Evolutionary conservation across 805 yeast species (phyloP).

Genomic region (Wickerhamiella lipophila): DNA sequence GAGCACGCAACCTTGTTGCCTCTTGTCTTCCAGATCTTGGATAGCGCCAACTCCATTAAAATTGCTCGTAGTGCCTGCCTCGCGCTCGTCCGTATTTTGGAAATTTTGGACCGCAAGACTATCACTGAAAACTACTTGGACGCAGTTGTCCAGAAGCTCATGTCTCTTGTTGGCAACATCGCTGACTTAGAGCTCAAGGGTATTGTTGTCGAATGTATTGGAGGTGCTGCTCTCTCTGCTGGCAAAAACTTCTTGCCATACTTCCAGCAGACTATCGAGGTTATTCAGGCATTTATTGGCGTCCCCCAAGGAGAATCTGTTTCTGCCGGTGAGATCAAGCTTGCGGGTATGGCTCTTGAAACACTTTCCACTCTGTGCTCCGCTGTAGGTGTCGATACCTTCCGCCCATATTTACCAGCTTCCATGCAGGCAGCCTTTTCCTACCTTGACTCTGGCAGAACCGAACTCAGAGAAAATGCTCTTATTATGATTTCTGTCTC

Average conservation of each 20-base stretch:
- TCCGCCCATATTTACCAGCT: conserved; percentile 75
- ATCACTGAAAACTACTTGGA: conserved; percentile 64
- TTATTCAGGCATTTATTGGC: conserved; percentile 65
- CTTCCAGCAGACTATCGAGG: conserved; percentile 68
- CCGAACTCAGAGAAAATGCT: conserved; percentile 87
- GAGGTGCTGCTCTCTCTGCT: conserved; percentile 92
- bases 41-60: conserved; percentile 66
- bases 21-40: conserved; percentile 73
- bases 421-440: conserved; percentile 76
- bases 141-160: conserved; percentile 79
- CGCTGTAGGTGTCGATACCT: conserved; percentile 88
- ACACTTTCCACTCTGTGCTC: conserved; percentile 88
- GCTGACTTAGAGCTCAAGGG: conserved; percentile 40
- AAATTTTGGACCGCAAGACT: conserved; percentile 79
- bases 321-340: conserved; percentile 77
- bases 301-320: conserved; percentile 40
- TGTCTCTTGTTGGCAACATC: conserved; percentile 68
- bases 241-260: conserved; percentile 80
- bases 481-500: conserved; percentile 84
- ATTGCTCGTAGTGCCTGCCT: conserved; percentile 83
- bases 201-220: conserved; percentile 80
- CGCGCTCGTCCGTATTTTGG: conserved; percentile 84
- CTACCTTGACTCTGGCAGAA: conserved; percentile 61
- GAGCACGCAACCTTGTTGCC: conserved; percentile 77
- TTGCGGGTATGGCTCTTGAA: conserved; percentile 86